Evolutionary conservation across 345 rosid species (phyloP), one percentile per base, ranked within the genome.

Genomic region (Syzygium oleosum): DNA sequence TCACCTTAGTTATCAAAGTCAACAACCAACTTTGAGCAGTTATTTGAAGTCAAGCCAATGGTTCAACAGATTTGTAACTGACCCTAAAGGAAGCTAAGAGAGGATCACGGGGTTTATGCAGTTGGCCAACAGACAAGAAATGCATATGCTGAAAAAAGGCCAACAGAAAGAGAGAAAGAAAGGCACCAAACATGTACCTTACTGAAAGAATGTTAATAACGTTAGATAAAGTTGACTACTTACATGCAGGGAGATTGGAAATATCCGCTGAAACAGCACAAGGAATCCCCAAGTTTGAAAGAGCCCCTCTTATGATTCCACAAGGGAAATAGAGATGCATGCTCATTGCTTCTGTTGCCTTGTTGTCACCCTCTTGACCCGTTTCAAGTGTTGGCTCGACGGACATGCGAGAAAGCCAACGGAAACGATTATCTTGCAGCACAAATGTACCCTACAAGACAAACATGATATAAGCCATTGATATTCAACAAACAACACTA

Each of bases 191-290:
- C 19, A 25, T 51, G 15, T n/a, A 8, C 12, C n/a, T n/a, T 9
- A 27, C 31, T 34, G 84, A 17, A n/a, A 14, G 46, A 13, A 23
- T 34, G 27, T 84, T 8, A 27, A 31, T 19, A 85, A 68, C 6
- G 5, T 78, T 41, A 27, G 15, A 29, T 12, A 29, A 23, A 61
- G 79, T 58, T 12, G 85, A 86, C 49, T 87, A 93, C 98, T 95
- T 87, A 97, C 98, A 97, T 5, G 98, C 96, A 53, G 99, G 99
- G 88, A 96, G 99, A 91, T 93, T 95, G 53, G 99, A 97, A 63
- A 98, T 94, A 85, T 98, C 99, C 4, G 99, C 99, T 22, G 99
- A 95, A 87, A 98, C 99, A 10, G 98, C 98, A 88, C 98, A 98
- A 84, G 98, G 95, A 65, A 97, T 97, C 88, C 99, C 99, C 91